Evolutionary conservation across 1,284 basidiomycete species (phyloP).

Genomic region (Tremellales sp.): DNA sequence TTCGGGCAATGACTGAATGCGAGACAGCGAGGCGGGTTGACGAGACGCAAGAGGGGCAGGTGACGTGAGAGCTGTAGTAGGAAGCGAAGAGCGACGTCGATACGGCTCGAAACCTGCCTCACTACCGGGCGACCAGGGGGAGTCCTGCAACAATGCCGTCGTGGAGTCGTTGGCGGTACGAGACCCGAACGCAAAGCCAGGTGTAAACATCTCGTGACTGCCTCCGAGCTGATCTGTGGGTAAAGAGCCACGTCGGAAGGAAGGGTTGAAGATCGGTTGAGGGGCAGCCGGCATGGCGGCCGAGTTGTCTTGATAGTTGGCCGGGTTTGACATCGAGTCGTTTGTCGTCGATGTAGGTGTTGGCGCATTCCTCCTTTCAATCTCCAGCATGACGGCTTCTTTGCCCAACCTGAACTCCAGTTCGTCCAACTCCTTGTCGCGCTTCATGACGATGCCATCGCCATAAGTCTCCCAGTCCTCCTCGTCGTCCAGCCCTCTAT

Average conservation of each 20-base stretch:
- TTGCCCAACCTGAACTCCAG: slow-evolving; percentile 40
- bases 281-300: slow-evolving; percentile 14
- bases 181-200: slow-evolving; percentile 32
- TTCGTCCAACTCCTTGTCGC: slow-evolving; percentile 37
- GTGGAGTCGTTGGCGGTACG: slow-evolving; percentile 8
- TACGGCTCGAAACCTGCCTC: slow-evolving; percentile 5
- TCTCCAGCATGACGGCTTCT: slow-evolving; percentile 29
- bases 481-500: slow-evolving; percentile 2
- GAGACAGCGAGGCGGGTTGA: slow-evolving; percentile 19
- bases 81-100: slow-evolving; percentile 27
- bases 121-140: background rate
- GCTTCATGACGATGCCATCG: slow-evolving; percentile 18
- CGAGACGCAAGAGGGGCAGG: background rate
- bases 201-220: slow-evolving; percentile 20
- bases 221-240: slow-evolving; percentile 3
- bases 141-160: background rate
- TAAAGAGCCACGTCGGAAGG: slow-evolving; percentile 14
- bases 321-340: background rate
- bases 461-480: slow-evolving; percentile 6
- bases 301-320: slow-evolving; percentile 1
- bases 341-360: slow-evolving; percentile 2
- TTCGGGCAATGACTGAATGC: slow-evolving; percentile 45
- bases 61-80: slow-evolving; percentile 2
- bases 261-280: slow-evolving; percentile 21
- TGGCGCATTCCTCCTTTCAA: slow-evolving; percentile 22